Conservation (phyloP, 2,329 filamentous ascomycete species). For the Ramularia endophylla region DNA sequence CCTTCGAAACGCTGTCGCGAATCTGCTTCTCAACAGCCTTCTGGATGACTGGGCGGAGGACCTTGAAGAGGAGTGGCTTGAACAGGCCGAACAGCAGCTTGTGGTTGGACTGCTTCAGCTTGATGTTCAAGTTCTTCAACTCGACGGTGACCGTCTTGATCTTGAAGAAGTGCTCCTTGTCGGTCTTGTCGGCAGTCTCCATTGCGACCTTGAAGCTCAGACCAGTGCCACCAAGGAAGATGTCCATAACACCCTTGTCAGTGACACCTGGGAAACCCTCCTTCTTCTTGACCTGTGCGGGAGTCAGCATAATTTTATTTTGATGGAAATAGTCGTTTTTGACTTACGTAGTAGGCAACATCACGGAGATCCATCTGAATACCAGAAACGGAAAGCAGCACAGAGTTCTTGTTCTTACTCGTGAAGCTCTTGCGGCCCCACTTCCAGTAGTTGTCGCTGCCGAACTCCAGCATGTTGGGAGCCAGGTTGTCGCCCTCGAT, state of each 20-base stretch:
- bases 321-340: too few relatives aligned
- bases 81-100: conserved; percentile 81
- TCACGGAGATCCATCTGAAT: conserved; percentile 86
- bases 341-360: conserved; percentile 70
- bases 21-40: conserved; percentile 88
- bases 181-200: conserved; percentile 69
- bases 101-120: conserved; percentile 90
- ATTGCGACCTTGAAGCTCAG: conserved; percentile 90
- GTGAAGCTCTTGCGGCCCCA: conserved; percentile 85
- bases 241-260: conserved; percentile 82
- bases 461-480: conserved; percentile 83
- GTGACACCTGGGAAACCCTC: conserved; percentile 82
- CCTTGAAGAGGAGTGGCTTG: conserved; percentile 80
- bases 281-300: conserved; percentile 67
- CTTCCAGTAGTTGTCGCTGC: conserved; percentile 88
- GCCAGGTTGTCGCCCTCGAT: conserved; percentile 96
- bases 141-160: conserved; percentile 61
- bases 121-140: conserved; percentile 51
- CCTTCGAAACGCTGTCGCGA: conserved; percentile 70
- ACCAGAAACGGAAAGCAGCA: conserved; percentile 80
- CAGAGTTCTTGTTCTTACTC: conserved; percentile 75
- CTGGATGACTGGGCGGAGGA: conserved; percentile 75
- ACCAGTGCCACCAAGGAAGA: conserved; percentile 79
- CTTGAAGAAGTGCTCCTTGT: conserved; percentile 85
- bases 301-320: too few relatives aligned